These are phyloP conservation scores for Quambalaria eucalypti DNA, from an alignment of 1,284 basidiomycete species.

Conservation along the genomic window DNA sequence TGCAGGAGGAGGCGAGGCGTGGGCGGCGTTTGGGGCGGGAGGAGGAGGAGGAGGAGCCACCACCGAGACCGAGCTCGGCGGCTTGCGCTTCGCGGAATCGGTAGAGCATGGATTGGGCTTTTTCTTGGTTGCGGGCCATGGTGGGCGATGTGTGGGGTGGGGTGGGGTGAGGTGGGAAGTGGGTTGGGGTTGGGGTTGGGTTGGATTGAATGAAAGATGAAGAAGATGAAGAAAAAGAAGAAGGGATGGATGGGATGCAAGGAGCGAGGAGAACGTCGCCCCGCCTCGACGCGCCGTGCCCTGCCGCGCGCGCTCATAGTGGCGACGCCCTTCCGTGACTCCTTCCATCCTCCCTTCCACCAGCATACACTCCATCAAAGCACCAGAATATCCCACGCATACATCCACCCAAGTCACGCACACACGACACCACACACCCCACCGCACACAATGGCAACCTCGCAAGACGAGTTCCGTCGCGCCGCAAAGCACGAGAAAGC, in stretches of 20 bases:
- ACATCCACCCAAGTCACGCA: too few relatives aligned
- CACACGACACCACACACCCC: too few relatives aligned
- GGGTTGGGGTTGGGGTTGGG: neutral
- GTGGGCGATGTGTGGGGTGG: neutral
- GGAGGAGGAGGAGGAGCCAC: slow-evolving; percentile 47
- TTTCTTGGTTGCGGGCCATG: slow-evolving; percentile 45
- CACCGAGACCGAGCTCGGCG: slow-evolving; percentile 77
- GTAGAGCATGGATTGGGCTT: slow-evolving; percentile 75
- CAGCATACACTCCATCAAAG: too few relatives aligned
- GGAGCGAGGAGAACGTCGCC: too few relatives aligned
- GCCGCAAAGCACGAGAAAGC: too few relatives aligned
- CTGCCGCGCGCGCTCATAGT: too few relatives aligned
- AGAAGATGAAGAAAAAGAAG: neutral
- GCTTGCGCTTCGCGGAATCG: slow-evolving; percentile 96
- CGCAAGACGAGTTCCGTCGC: too few relatives aligned
- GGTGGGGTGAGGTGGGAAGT: neutral
- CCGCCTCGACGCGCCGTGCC: too few relatives aligned
- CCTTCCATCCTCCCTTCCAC: too few relatives aligned
- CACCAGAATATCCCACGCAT: too few relatives aligned
- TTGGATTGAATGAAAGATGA: neutral
- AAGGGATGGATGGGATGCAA: neutral
- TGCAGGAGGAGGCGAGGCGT: slow-evolving; percentile 79
- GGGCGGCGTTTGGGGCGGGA: slow-evolving; percentile 49
- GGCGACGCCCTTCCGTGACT: too few relatives aligned
- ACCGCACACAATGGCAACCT: too few relatives aligned